These are phyloP conservation scores for Ascomycota sp. DNA, from an alignment of 2,329 filamentous ascomycete genomes.

Conservation along the genomic window DNA sequence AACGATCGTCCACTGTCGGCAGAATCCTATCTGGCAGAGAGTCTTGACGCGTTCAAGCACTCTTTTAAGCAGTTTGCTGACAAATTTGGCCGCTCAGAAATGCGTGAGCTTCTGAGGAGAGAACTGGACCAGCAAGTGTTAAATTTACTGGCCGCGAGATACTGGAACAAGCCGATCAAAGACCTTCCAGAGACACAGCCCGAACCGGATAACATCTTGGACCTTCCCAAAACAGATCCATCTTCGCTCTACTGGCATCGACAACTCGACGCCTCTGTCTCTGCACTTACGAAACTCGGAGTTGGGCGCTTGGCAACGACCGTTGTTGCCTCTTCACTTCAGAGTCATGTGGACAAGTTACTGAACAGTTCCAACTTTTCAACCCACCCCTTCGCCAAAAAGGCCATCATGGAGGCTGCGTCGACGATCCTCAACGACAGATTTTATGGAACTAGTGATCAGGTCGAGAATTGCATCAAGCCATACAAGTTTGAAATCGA, in stretches of 20 bases:
- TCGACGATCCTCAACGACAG: constrained; percentile 80
- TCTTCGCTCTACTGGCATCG: constrained; percentile 82
- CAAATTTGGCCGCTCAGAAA: constrained; percentile 71
- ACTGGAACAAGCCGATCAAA: constrained; percentile 93
- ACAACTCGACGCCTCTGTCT: constrained; percentile 81
- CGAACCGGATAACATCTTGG: constrained; percentile 52
- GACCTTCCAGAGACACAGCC: constrained; percentile 47
- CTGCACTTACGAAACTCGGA: constrained; percentile 78
- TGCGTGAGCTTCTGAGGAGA: constrained; percentile 72
- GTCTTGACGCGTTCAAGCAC: constrained; percentile 90
- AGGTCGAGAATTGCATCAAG: constrained; percentile 97
- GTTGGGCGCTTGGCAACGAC: constrained; percentile 84
- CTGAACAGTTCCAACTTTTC: constrained; percentile 68
- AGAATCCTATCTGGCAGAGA: constrained; percentile 91
- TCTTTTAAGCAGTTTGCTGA: constrained; percentile 90
- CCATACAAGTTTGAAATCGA: constrained; percentile 98
- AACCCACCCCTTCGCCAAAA: constrained; percentile 74
- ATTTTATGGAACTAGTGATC: constrained; percentile 92
- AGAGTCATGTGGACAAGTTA: constrained; percentile 62
- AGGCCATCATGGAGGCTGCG: constrained; percentile 83
- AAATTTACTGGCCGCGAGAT: constrained; percentile 77
- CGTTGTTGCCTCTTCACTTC: constrained; percentile 74
- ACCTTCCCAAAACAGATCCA: constrained; percentile 68
- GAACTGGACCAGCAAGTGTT: constrained; percentile 90
- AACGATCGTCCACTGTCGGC: constrained; percentile 89